phyloP scores from a whole-genome alignment of 495 filamentous ascomycete genomes.

The Xylaria bambusicola region DNA sequence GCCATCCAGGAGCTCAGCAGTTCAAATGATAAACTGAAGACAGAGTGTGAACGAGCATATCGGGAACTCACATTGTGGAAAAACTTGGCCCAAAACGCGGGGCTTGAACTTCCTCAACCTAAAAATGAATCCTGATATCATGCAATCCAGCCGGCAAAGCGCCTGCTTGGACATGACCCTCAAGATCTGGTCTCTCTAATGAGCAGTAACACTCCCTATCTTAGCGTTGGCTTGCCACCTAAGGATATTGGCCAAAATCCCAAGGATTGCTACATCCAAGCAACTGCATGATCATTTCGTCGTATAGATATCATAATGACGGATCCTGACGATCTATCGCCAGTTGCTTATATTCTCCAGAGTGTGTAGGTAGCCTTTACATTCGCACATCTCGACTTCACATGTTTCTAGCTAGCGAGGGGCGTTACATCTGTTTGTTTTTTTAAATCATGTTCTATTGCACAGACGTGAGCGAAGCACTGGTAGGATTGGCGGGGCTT shows the following conservation, averaged over 20 bases:
- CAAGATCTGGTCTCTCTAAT: too few relatives aligned
- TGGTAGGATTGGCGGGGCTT: not conserved
- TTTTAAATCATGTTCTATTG: constrained; percentile 10
- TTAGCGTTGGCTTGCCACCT: too few relatives aligned
- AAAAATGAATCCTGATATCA: constrained; percentile 39
- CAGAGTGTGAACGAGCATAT: constrained; percentile 70
- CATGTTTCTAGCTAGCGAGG: constrained; percentile 1
- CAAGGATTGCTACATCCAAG: not conserved
- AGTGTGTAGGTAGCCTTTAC: not conserved
- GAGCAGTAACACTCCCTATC: too few relatives aligned
- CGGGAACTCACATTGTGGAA: constrained; percentile 84
- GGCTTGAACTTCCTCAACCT: constrained; percentile 52
- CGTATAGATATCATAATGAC: constrained; percentile 9
- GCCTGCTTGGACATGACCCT: too few relatives aligned
- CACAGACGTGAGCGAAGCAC: constrained; percentile 7
- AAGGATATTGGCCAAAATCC: too few relatives aligned
- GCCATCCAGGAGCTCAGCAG: constrained; percentile 87
- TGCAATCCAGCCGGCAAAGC: too few relatives aligned
- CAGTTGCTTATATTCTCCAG: not conserved
- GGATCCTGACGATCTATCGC: not conserved
- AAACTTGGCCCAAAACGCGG: constrained; percentile 73
- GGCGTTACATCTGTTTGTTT: constrained; percentile 4
- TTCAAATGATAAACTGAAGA: constrained; percentile 88
- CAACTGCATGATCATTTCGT: constrained; percentile 9
- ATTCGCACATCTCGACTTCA: not conserved